Conservation (phyloP, 2,329 filamentous ascomycete genomes). For the Corinectria fuckeliana region DNA sequence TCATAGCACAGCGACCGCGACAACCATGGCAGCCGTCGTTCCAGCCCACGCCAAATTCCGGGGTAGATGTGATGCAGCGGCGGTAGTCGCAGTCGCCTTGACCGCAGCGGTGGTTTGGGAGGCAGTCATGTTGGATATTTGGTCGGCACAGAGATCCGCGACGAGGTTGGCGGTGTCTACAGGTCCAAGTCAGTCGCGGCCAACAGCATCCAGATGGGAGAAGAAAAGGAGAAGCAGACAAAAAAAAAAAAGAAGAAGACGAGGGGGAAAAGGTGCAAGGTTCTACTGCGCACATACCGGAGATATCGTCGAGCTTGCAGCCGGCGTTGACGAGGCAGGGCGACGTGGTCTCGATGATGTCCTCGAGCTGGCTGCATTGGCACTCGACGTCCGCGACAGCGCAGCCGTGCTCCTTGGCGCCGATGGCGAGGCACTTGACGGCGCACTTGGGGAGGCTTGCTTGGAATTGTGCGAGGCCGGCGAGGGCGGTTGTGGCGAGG, state of each 20-base stretch:
- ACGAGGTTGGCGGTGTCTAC: conserved; percentile 12
- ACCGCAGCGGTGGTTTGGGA: conserved; percentile 1
- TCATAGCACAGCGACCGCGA: conserved; percentile 10
- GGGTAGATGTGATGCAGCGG: conserved; percentile 1
- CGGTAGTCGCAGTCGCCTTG: conserved; percentile 1
- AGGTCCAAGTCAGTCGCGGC: background rate
- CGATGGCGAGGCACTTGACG: conserved; percentile 44
- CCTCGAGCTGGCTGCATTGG: conserved; percentile 46
- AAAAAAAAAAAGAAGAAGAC: background rate
- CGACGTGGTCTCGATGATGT: conserved; percentile 43
- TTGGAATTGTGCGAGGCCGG: conserved; percentile 26
- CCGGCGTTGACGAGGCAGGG: conserved; percentile 45
- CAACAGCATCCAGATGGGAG: background rate
- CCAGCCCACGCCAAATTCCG: conserved; percentile 16
- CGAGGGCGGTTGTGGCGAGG: conserved; percentile 18
- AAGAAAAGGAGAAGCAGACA: background rate
- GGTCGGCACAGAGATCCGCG: conserved; percentile 8
- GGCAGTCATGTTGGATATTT: conserved; percentile 9
- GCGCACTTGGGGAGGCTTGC: conserved; percentile 47
- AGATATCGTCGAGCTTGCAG: conserved; percentile 45
- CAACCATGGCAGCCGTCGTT: conserved; percentile 5
- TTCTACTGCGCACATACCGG: conserved; percentile 42
- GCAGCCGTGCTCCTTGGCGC: conserved; percentile 44
- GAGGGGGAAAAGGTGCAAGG: no score
- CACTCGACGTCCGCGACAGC: conserved; percentile 44